Percentiles rank a stretch among this genome's conserved stretches.
These are phyloP conservation scores for Pelargonium cotyledonis DNA, from an alignment of 441 rosid genomes.

Conservation along the genomic window DNA sequence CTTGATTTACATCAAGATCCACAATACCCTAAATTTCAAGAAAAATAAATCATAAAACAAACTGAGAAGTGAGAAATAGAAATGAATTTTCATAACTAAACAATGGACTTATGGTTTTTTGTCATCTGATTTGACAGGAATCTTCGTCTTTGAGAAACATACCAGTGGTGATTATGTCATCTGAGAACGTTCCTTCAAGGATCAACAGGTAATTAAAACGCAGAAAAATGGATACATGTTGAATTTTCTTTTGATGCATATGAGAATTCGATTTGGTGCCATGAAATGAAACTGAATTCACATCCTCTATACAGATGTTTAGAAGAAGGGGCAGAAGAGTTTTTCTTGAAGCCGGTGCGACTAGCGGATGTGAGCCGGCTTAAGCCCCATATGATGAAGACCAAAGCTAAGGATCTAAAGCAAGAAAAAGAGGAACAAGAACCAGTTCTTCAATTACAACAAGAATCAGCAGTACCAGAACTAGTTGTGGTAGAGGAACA, in stretches of 20 bases:
- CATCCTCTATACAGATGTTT: slow-evolving; percentile 35
- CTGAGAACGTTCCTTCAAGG: slow-evolving; percentile 62
- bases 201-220: slow-evolving; percentile 38
- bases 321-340: slow-evolving; percentile 68
- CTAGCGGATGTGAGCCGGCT: slow-evolving; percentile 47
- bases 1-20: not conserved
- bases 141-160: slow-evolving; percentile 49
- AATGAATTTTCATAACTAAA: too few species aligned
- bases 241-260: not conserved
- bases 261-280: not conserved
- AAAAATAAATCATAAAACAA: not conserved
- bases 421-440: slow-evolving; percentile 24
- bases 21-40: not conserved
- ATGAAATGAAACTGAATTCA: slow-evolving; percentile 10
- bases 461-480: slow-evolving; percentile 23
- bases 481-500: not conserved
- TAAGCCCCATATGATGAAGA: slow-evolving; percentile 47
- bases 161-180: slow-evolving; percentile 66
- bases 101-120: not conserved
- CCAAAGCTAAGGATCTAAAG: slow-evolving; percentile 37
- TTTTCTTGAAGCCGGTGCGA: slow-evolving; percentile 54
- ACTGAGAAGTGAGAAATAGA: not conserved
- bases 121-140: slow-evolving; percentile 33
- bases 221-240: not conserved
- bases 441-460: not conserved